phyloP scores from a whole-genome alignment of 768 basidiomycete genomes.

The Arthromyces matolae region DNA sequence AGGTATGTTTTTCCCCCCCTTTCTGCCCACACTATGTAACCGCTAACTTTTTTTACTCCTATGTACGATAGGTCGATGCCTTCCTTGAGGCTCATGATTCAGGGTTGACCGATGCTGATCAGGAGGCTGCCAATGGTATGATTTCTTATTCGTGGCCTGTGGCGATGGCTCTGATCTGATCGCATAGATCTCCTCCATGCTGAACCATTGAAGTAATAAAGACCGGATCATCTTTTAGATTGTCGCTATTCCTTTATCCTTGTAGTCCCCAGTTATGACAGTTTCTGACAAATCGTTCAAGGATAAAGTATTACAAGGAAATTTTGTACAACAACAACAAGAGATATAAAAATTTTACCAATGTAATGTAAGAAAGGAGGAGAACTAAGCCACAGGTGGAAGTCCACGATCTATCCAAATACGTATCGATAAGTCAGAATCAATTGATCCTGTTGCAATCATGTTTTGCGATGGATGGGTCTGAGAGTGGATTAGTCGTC shows the following conservation, averaged over 20 bases:
- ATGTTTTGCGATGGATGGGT: conserved; percentile 84
- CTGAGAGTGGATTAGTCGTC: conserved; percentile 35
- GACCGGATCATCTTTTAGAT: background rate
- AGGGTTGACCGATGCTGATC: conserved; percentile 75
- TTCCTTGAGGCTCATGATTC: conserved; percentile 94
- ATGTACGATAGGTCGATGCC: conserved; percentile 93
- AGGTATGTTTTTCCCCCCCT: conserved; percentile 43
- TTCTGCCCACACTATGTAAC: no score
- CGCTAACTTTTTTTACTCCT: no score
- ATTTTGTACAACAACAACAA: background rate
- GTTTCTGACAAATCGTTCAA: background rate
- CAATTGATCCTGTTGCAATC: conserved; percentile 85
- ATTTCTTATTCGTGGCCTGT: conserved; percentile 1
- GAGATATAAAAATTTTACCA: background rate
- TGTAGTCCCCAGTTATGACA: background rate
- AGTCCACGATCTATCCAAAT: conserved; percentile 71
- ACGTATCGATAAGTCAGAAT: conserved; percentile 76
- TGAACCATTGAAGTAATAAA: conserved; percentile 23
- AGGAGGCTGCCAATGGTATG: conserved; percentile 72
- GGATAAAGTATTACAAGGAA: conserved; percentile 6
- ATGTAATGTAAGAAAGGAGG: background rate
- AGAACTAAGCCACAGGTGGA: conserved; percentile 12
- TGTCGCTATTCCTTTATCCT: conserved; percentile 1
- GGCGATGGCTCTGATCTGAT: background rate
- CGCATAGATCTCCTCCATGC: conserved; percentile 28